phyloP scores from a whole-genome alignment of 2,329 filamentous ascomycete species.

The Fusarium decemcellulare region DNA sequence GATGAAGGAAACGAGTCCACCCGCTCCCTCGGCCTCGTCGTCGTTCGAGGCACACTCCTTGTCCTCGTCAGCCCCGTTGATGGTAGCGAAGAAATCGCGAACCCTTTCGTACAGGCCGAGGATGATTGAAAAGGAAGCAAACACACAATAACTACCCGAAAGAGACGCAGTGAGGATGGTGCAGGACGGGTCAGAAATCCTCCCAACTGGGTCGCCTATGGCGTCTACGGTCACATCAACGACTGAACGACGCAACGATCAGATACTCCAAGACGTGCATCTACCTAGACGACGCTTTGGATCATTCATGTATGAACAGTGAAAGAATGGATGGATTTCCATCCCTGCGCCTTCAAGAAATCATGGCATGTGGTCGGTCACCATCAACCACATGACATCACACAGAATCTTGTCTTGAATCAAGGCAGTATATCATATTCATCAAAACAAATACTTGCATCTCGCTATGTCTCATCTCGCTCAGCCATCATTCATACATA shows the following conservation, averaged over 20 bases:
- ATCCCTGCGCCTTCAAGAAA: constrained; percentile 14
- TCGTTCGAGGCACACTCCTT: constrained; percentile 91
- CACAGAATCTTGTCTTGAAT: constrained; percentile 29
- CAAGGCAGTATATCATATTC: constrained; percentile 43
- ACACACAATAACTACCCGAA: constrained; percentile 17
- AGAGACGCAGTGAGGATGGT: constrained; percentile 17
- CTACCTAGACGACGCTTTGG: constrained; percentile 26
- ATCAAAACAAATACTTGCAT: constrained; percentile 37
- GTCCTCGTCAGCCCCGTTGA: constrained; percentile 94
- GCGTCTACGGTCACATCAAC: constrained; percentile 7
- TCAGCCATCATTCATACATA: constrained; percentile 12
- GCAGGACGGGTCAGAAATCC: background rate
- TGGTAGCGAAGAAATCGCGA: constrained; percentile 95
- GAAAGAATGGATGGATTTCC: constrained; percentile 1
- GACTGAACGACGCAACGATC: constrained; percentile 2
- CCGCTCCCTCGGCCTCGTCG: constrained; percentile 86
- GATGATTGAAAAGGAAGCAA: constrained; percentile 63
- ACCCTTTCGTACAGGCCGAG: constrained; percentile 87
- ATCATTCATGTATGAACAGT: constrained; percentile 12
- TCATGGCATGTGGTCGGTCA: constrained; percentile 1
- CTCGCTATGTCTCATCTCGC: constrained; percentile 35
- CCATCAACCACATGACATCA: background rate
- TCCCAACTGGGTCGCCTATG: constrained; percentile 4
- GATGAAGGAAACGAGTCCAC: constrained; percentile 92
- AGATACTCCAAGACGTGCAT: constrained; percentile 19